Percentiles rank a stretch among this genome's conserved stretches.
Evolutionary conservation across 805 yeast species (phyloP).

Genomic region (Naumovozyma dairenensis): DNA sequence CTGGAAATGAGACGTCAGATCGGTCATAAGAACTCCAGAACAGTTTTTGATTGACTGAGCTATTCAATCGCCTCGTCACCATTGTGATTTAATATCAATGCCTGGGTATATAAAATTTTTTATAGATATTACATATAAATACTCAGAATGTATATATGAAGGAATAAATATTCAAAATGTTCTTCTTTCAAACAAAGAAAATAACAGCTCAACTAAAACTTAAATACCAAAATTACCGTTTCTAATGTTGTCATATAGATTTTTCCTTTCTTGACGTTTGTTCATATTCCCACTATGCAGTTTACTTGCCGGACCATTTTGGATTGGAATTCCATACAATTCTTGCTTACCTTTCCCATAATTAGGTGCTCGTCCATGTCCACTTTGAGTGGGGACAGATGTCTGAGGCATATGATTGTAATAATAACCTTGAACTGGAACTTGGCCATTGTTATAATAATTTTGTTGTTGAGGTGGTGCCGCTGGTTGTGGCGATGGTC

Average conservation of each 20-base stretch:
- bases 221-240: conserved; percentile 63
- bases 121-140: no score
- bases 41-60: no score
- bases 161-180: no score
- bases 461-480: conserved; percentile 3
- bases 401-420: not conserved
- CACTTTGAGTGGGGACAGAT: not conserved
- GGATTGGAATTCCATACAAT: conserved; percentile 10
- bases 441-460: conserved; percentile 4
- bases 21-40: no score
- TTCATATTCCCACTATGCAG: conserved; percentile 34
- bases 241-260: conserved; percentile 53
- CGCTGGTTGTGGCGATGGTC: conserved; percentile 6
- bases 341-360: conserved; percentile 3
- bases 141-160: no score
- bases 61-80: no score
- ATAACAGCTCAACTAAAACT: no score
- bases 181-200: no score
- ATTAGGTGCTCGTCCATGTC: not conserved
- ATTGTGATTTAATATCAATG: no score
- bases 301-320: conserved; percentile 30
- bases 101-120: no score
- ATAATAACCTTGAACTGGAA: not conserved
- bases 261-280: conserved; percentile 40
- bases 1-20: no score